Evolutionary conservation across 1,284 basidiomycete genomes (phyloP).

Genomic region (Ganoderma resinaceum): DNA sequence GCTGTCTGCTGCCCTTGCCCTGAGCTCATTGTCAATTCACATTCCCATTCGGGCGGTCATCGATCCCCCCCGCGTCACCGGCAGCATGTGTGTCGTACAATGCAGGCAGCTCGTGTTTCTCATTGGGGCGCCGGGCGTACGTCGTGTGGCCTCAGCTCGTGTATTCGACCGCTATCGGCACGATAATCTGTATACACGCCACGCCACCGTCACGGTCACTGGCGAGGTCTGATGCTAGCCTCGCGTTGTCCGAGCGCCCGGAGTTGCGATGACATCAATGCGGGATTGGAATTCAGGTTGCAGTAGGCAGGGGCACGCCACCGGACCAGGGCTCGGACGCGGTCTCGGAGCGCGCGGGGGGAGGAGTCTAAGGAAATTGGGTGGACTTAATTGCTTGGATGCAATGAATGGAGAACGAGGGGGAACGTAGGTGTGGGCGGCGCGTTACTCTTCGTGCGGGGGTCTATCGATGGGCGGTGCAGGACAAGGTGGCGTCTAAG

Average conservation of each 20-base stretch:
- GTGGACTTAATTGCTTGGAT: background rate
- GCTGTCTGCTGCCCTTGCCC: background rate
- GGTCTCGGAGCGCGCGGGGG: conserved; percentile 3
- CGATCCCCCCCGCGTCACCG: background rate
- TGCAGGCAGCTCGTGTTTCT: background rate
- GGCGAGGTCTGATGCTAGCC: background rate
- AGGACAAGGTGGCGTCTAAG: background rate
- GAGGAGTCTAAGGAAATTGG: background rate
- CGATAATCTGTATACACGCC: background rate
- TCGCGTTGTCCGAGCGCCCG: background rate
- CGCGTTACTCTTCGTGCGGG: background rate
- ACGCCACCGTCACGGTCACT: background rate
- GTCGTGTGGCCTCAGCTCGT: background rate
- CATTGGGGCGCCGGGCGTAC: background rate
- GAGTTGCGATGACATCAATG: conserved; percentile 1
- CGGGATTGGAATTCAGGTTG: background rate
- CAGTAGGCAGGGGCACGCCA: background rate
- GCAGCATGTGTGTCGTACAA: background rate
- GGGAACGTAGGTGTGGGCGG: background rate
- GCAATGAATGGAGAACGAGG: background rate
- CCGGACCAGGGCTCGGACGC: background rate
- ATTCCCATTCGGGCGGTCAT: background rate
- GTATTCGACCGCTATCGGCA: background rate
- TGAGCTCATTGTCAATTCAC: background rate
- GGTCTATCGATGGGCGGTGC: background rate